phyloP scores from a whole-genome alignment of 2,329 filamentous ascomycete genomes.

The Chrysoporthe cubensis region DNA sequence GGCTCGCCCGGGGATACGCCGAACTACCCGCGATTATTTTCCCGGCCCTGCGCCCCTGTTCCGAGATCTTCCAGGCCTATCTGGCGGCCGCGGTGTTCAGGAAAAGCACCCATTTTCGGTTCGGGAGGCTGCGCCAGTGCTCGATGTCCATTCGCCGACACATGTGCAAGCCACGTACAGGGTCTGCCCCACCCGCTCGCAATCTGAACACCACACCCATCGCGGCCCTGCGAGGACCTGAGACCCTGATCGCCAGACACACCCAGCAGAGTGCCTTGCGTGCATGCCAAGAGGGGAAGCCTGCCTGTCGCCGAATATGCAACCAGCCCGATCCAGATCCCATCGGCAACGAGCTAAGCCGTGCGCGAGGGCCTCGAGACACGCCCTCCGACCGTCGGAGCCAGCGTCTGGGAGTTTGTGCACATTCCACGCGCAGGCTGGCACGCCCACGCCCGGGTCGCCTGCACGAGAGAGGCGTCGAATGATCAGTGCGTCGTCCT shows the following conservation, averaged over 20 bases:
- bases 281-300: background rate
- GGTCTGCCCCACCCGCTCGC: background rate
- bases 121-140: too few relatives aligned
- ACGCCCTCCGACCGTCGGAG: background rate
- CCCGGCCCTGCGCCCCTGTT: background rate
- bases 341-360: background rate
- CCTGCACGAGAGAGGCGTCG: background rate
- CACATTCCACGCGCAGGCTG: background rate
- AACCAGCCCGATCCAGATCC: background rate
- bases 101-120: background rate
- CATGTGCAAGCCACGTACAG: background rate
- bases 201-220: background rate
- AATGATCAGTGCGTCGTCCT: background rate
- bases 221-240: background rate
- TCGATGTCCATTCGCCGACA: background rate
- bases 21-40: conserved; percentile 15
- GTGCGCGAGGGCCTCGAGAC: background rate
- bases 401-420: background rate
- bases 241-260: background rate
- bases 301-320: background rate
- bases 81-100: background rate
- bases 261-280: background rate
- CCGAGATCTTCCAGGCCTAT: background rate
- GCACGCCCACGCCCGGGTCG: background rate
- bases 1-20: conserved; percentile 15